A percentile compares a stretch with the other conserved stretches of the same genome.
phyloP scores from a whole-genome alignment of 306 rosid species.

The Medicago truncatula region DNA sequence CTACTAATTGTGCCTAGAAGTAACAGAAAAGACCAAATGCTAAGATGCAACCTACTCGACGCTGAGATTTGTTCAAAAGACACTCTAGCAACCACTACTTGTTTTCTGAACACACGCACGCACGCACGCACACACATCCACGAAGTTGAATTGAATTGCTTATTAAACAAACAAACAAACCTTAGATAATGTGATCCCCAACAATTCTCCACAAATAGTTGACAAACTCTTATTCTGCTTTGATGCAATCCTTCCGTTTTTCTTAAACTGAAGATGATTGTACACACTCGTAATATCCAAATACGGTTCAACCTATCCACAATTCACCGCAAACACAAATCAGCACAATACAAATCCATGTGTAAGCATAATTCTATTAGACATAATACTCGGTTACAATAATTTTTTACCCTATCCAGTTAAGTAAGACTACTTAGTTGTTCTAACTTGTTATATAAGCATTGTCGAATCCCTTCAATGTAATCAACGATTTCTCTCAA shows the following conservation, averaged over 20 bases:
- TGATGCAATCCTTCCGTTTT: constrained; percentile 60
- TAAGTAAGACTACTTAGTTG: too few species aligned
- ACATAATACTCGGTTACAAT: too few species aligned
- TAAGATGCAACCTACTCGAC: too few species aligned
- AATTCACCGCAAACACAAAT: constrained; percentile 30
- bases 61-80: too few species aligned
- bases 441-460: too few species aligned
- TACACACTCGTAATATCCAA: constrained; percentile 73
- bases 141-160: constrained; percentile 3
- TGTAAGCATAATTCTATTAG: not conserved
- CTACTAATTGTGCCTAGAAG: too few species aligned
- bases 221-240: constrained; percentile 80
- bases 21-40: too few species aligned
- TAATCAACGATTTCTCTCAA: too few species aligned
- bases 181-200: constrained; percentile 83
- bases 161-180: constrained; percentile 57
- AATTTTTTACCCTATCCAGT: too few species aligned
- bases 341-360: not conserved
- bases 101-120: not conserved
- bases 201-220: constrained; percentile 70
- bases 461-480: too few species aligned
- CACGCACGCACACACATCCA: not conserved
- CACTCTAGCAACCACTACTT: not conserved
- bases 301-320: constrained; percentile 80
- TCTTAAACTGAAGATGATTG: constrained; percentile 68